Base-by-base conservation (phyloP, 2,329 filamentous ascomycete species). In the Diaporthe eres region DNA sequence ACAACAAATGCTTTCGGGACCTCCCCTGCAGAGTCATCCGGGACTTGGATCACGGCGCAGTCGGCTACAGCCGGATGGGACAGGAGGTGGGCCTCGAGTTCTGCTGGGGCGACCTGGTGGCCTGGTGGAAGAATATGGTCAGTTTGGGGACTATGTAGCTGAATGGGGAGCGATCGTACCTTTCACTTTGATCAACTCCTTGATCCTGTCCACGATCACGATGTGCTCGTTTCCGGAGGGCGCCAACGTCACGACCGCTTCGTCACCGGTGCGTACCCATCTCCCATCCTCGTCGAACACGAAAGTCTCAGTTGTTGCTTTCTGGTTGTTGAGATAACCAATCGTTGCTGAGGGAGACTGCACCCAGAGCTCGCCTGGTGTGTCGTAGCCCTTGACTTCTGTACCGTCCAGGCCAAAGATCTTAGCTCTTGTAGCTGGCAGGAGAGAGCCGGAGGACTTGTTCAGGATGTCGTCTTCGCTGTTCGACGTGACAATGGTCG, bases 261-360 rank as follows among this genome's bases (percentile, higher is more conserved):
- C 94, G 80, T 98, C 96, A 8, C 96, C 96, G 0, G 96, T 98
- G 55, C 90, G 90, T 88, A 98, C 91, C 91, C 95, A 97, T 77
- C 92, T 85, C 13, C 92, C 92, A 78, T 95, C 92, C 1, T 92
- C 87, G 71, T 92, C 88, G 77, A 85, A 86, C 0, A 92, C 81
- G 80, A 95, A 98, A 0, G 95, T 97, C 82, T 97, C 95, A 71
- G 90, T 88, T 28, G 92, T 97, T 4, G 96, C 95, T 80, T 94
- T 93, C 60, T 94, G 92, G 81, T 98, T 98, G 85, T 97, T 94
- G 72, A 98, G 86, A 79, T 98, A 98, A 1, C 96, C 96, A 0
- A 98, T 84, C 0, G 94, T 92, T 1, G 97, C 90, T 1, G 92
- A 92, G 0, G 95, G 95, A 0, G 91, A 91, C 82, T 95, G 94